Base-by-base conservation (phyloP, 768 basidiomycete genomes). In the Mycena vitilis region DNA sequence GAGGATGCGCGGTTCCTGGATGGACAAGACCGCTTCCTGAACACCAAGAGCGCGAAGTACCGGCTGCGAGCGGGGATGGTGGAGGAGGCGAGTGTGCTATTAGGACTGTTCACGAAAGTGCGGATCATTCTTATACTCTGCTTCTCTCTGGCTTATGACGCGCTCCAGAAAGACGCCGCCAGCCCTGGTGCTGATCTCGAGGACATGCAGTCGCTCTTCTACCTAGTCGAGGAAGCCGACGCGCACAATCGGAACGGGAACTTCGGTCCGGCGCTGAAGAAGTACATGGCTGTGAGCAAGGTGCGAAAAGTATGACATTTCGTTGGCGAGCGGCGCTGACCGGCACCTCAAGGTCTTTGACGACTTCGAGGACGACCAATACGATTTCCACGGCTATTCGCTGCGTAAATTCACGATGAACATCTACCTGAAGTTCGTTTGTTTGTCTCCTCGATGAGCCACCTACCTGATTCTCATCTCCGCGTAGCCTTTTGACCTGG, bases 301-400 rank as follows among this genome's bases (percentile, higher is more conserved):
- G 40, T 40, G 40, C 40, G 40, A 10, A 4, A 40, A 10, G 38
- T 40, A 11, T 15, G 40, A 2, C 30, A 40, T 10, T 8, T 15
- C 10, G 15, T 40, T 15, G 40, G 15, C 40, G 15, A 2, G 15
- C 15, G 2, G 2, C 40, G 40, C 40, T 40, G 15, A 40, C 40
- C 4, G 40, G 15, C 7, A 15, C 15, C 30, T 2, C 65, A 93
- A 89, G 83, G 81, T 91, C 18, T 98, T 97, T 77, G 86, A 91
- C 60, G 92, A 93, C 60, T 87, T 93, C 71, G 95, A 98, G 71
- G 95, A 98, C 72, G 96, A 98, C 75, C 96, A 99, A 79, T 98
- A 92, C 73, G 98, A 99, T 78, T 99, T 99, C 85, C 98, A 99
- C 77, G 89, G 92, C 9, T 99, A 98, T 78, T 94, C 94, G 71